These are phyloP conservation scores for Lodderomyces orthopsilosis DNA, from an alignment of 1,139 yeast species.

Conservation along the genomic window DNA sequence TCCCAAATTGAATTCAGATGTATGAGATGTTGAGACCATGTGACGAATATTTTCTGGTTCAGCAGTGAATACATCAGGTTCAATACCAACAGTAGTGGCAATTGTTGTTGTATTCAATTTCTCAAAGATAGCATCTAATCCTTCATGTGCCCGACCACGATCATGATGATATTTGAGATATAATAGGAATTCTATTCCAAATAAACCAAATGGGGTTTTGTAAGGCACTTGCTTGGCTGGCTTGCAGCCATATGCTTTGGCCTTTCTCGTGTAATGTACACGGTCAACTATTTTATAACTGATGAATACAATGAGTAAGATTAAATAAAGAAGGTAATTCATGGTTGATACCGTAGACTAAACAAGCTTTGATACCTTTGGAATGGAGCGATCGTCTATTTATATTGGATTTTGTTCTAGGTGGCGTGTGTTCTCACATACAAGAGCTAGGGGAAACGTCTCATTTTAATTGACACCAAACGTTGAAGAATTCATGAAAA, in stretches of 20 bases:
- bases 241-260: conserved; percentile 3
- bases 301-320: not conserved
- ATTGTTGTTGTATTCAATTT: conserved; percentile 7
- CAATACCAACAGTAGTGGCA: not conserved
- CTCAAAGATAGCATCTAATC: not conserved
- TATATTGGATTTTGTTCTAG: too few species aligned
- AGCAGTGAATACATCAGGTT: conserved; percentile 13
- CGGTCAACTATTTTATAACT: not conserved
- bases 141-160: conserved; percentile 4
- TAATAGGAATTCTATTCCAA: conserved; percentile 3
- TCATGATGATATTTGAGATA: not conserved
- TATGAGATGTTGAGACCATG: conserved; percentile 29
- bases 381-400: too few species aligned
- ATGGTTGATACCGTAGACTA: not conserved
- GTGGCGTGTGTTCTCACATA: too few species aligned
- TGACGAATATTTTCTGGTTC: conserved; percentile 31
- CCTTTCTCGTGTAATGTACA: not conserved
- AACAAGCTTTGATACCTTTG: too few species aligned
- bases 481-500: too few species aligned
- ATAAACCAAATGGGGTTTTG: not conserved
- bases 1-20: conserved; percentile 47
- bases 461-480: too few species aligned
- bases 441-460: too few species aligned
- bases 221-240: conserved; percentile 1
- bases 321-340: not conserved